Evolutionary conservation across 2,329 filamentous ascomycete genomes (phyloP).

Genomic region (Phaeoacremonium minimum): DNA sequence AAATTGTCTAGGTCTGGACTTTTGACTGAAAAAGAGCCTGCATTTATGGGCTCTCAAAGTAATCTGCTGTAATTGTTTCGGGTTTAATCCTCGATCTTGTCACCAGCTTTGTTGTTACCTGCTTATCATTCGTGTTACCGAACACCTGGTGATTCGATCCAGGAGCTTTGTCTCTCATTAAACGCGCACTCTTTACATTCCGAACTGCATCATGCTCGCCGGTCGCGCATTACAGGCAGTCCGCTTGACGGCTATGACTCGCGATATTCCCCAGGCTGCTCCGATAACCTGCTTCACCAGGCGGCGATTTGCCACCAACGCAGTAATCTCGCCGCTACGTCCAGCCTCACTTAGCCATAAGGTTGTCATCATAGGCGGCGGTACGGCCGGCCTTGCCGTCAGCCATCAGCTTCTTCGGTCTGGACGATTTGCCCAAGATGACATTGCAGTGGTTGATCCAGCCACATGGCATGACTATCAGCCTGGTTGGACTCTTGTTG

Average conservation of each 20-base stretch:
- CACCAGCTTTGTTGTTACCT: not conserved
- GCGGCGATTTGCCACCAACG: conserved; percentile 16
- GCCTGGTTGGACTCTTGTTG: conserved; percentile 66
- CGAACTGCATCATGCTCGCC: not conserved
- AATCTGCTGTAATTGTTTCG: not conserved
- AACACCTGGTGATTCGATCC: not conserved
- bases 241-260: conserved; percentile 3
- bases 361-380: conserved; percentile 64
- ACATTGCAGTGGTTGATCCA: conserved; percentile 63
- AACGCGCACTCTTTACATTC: not conserved
- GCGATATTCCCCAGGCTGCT: conserved; percentile 10
- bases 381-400: conserved; percentile 60
- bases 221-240: conserved; percentile 1
- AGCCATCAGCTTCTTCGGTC: conserved; percentile 63
- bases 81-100: not conserved
- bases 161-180: not conserved
- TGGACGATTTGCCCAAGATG: conserved; percentile 50
- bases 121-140: not conserved
- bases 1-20: too few relatives aligned
- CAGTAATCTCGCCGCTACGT: conserved; percentile 14
- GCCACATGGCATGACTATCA: conserved; percentile 63
- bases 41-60: too few relatives aligned
- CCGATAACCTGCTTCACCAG: conserved; percentile 14
- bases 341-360: conserved; percentile 46
- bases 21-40: too few relatives aligned